Conservation (phyloP, 441 rosid genomes). For the Erodium texanum region DNA sequence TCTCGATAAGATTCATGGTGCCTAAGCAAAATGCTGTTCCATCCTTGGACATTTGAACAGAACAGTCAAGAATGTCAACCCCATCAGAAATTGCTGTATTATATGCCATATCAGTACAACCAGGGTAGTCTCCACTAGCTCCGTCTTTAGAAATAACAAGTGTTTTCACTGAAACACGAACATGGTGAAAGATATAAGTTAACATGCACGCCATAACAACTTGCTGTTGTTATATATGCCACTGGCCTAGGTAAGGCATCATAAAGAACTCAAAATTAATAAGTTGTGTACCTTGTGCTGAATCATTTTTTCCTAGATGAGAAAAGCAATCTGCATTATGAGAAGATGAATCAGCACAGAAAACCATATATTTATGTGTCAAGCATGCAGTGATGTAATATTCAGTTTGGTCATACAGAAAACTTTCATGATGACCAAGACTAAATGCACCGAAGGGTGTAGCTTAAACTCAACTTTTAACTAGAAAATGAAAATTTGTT, state of each 20-base stretch:
- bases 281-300: constrained; percentile 39
- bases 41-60: constrained; percentile 45
- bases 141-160: constrained; percentile 38
- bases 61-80: constrained; percentile 41
- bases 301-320: constrained; percentile 41
- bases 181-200: not conserved
- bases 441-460: no score
- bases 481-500: not conserved
- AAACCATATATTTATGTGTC: not conserved
- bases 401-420: not conserved
- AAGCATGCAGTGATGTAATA: not conserved
- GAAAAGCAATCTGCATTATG: constrained; percentile 63
- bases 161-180: constrained; percentile 19
- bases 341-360: constrained; percentile 22
- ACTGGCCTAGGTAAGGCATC: not conserved
- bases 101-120: constrained; percentile 44
- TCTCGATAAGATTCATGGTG: constrained; percentile 36
- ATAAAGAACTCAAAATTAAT: not conserved
- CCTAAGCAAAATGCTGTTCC: constrained; percentile 37
- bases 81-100: constrained; percentile 34
- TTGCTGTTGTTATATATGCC: not conserved
- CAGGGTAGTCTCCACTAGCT: constrained; percentile 50
- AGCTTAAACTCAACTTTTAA: no score
- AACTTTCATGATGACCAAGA: not conserved
- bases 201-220: not conserved